Evolutionary conservation across 306 rosid species (phyloP).

Genomic region (Cucurbita ficifolia): DNA sequence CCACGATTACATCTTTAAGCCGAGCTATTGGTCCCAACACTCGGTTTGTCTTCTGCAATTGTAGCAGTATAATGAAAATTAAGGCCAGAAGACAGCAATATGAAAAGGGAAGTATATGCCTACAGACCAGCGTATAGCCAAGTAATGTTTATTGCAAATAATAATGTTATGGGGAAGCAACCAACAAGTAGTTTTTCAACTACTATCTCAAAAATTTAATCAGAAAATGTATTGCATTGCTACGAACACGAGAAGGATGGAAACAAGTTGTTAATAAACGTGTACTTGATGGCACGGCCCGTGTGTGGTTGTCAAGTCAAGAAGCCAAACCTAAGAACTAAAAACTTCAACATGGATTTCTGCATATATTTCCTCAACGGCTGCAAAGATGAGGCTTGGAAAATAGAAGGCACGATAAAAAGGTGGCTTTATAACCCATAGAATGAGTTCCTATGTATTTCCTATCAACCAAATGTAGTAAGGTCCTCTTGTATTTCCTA

Average conservation of each 20-base stretch:
- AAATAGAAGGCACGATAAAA: background rate
- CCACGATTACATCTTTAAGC: slow-evolving; percentile 69
- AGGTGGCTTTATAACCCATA: background rate
- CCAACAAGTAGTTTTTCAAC: background rate
- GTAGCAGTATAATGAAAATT: background rate
- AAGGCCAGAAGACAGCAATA: slow-evolving; percentile 8
- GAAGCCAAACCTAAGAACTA: background rate
- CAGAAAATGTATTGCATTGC: background rate
- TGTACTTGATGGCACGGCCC: background rate
- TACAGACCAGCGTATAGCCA: too few relatives aligned
- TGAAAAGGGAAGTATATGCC: background rate
- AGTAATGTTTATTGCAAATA: background rate
- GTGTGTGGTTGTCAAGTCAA: background rate
- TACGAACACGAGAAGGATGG: background rate
- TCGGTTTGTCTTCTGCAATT: slow-evolving; percentile 44
- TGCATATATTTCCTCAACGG: background rate
- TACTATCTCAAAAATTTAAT: background rate
- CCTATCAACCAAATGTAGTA: too few relatives aligned
- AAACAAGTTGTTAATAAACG: background rate
- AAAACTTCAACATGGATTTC: background rate
- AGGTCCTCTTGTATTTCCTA: too few relatives aligned
- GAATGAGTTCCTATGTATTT: background rate
- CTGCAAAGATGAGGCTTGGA: background rate
- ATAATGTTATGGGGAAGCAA: background rate
- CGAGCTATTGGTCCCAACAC: slow-evolving; percentile 56